A percentile compares a stretch with the other conserved stretches of the same genome.
phyloP scores from a whole-genome alignment of 2,329 filamentous ascomycete genomes.

The Fusarium graminum region DNA sequence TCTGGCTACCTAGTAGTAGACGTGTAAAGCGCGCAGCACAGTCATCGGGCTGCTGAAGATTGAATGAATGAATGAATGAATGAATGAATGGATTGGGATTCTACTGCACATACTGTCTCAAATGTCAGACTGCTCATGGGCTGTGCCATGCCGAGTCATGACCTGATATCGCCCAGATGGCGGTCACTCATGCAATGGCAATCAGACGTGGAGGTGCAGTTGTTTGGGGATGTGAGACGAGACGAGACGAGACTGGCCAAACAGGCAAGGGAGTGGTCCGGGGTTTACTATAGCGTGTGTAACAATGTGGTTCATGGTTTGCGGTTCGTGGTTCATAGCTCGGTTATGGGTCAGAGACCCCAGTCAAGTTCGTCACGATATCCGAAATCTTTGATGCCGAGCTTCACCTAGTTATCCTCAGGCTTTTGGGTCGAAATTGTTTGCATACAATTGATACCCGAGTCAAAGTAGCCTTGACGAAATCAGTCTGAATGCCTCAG shows the following conservation, averaged over 20 bases:
- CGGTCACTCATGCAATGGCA: conserved; percentile 37
- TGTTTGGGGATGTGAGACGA: conserved; percentile 16
- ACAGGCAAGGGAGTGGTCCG: conserved; percentile 23
- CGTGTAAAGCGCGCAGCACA: conserved; percentile 3
- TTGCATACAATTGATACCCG: conserved; percentile 16
- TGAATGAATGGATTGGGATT: background rate
- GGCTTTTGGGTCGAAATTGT: conserved; percentile 12
- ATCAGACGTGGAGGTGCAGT: conserved; percentile 15
- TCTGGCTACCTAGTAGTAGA: background rate
- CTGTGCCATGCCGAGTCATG: background rate
- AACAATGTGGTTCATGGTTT: conserved; percentile 9
- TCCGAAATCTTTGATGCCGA: conserved; percentile 7
- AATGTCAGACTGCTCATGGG: background rate
- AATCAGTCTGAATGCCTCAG: conserved; percentile 7
- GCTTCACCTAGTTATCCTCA: conserved; percentile 1
- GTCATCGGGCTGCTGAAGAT: background rate
- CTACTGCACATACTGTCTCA: background rate
- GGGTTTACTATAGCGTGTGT: conserved; percentile 13
- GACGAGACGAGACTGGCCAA: conserved; percentile 15
- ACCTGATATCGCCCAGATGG: conserved; percentile 18
- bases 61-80: background rate
- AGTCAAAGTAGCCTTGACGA: background rate
- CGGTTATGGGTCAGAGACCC: conserved; percentile 7
- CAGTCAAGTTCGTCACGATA: conserved; percentile 3
- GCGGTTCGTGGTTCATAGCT: conserved; percentile 10